Base-by-base conservation (phyloP, 805 yeast species). In the Candida nanaspora region DNA sequence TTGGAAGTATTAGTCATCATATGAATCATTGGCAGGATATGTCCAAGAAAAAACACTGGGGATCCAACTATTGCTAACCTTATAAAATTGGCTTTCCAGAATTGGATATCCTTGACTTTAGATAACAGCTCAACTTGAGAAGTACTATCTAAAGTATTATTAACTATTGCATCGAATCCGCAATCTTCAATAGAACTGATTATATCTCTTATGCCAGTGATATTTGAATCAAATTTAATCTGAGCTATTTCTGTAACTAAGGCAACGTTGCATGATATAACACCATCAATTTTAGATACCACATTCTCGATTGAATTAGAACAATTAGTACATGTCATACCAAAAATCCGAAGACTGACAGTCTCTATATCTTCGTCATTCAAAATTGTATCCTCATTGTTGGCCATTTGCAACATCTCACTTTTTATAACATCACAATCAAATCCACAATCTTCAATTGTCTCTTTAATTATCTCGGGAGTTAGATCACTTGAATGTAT, bases 81-180 rank as follows among this genome's bases (percentile, higher is more conserved):
- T 40, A 74, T 45, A 43, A 84, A 75, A 43, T 70, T 79, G 9
- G 57, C 46, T 43, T 69, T 72, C 95, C 96, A 93, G 52, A 72
- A 76, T 38, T 66, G 62, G 35, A 86, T 80, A 46, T 91, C 97
- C 49, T 80, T 77, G 8, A 74, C 68, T 49, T 85, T 78, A 1
- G 86, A 69, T 23, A 93, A 65, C 2, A 84, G 58, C 31, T 74
- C 78, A 32, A 91, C 55, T 59, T 93, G 98, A 4, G 83, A 68
- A 3, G 77, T 59, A 47, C 76, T 77, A 55, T 82, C 86, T 4
- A 80, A 55, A 11, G 72, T 64, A 46, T 67, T 67, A 41, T 61
- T 46, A 15, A 74, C 38, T 53, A 61, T 26, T 9, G 83, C 86
- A 30, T 71, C 73, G 43, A 79, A 71, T 1, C 81, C 81, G 10